Base-by-base conservation (phyloP, 805 yeast genomes). In the Yarrowia sp. region DNA sequence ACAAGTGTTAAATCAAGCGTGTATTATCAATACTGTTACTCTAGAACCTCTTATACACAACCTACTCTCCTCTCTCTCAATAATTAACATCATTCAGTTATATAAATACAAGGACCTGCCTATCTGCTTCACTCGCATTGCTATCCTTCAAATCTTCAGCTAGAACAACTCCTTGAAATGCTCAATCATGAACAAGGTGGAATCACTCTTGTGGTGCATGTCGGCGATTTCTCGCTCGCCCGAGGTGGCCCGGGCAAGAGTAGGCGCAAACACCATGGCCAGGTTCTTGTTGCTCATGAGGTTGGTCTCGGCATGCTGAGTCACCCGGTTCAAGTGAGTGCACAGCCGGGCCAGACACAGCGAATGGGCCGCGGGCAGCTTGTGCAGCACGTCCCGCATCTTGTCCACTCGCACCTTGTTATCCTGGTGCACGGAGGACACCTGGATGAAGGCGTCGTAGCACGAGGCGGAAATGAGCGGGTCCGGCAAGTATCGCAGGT, bases 241-340 rank as follows among this genome's bases (percentile, higher is more conserved):
- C 49, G 87, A 83, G 70, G 83, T 80, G 74, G 92, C 97, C 59
- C 97, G 83, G 0, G 92, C 89, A 53, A 95, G 79, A 8, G 97
- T 92, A 3, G 99, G 98, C 1, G 97, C 97, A 82, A 95, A 95
- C 8, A 94, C 97, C 53, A 95, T 91, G 0, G 97, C 88, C 67
- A 95, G 79, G 74, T 95, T 92, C 77, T 87, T 87, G 73, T 85
- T 81, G 50, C 85, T 90, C 99, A 95, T 95, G 77, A 93, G 83
- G 76, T 93, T 95, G 53, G 78, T 75, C 12, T 77, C 77, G 55
- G 86, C 82, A 75, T 83, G 81, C 36, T 80, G 77, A 48, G 86
- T 85, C 41, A 95, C 88, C 68, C 80, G 78, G 56, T 82, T 78
- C 72, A 95, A 81, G 80, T 95, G 99, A 55, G 79, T 79, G 63